Evolutionary conservation across 2,329 filamentous ascomycete genomes (phyloP).

Genomic region (Chaetoscypha palmicola): DNA sequence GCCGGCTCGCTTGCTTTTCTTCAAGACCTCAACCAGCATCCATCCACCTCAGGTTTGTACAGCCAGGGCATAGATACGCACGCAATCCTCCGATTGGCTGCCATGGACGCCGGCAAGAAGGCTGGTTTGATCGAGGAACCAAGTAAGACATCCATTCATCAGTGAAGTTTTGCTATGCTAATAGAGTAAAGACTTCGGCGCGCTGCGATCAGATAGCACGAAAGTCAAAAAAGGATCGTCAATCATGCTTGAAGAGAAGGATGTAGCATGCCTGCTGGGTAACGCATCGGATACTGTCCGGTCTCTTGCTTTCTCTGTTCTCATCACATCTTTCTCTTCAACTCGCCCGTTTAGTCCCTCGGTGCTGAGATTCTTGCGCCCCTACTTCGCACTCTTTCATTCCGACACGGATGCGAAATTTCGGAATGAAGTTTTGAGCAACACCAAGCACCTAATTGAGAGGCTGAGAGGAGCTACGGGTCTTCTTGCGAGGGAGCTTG

Average conservation of each 20-base stretch:
- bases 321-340: slow-evolving; percentile 68
- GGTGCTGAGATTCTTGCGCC: slow-evolving; percentile 55
- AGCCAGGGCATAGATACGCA: slow-evolving; percentile 43
- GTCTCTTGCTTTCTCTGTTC: slow-evolving; percentile 72
- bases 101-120: slow-evolving; percentile 66
- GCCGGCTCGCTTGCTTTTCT: slow-evolving; percentile 49
- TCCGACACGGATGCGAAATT: slow-evolving; percentile 82
- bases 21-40: slow-evolving; percentile 46
- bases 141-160: slow-evolving; percentile 40
- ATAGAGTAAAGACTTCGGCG: too few species aligned
- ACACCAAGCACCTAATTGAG: slow-evolving; percentile 69
- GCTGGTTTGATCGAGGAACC: slow-evolving; percentile 63
- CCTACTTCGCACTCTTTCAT: slow-evolving; percentile 64
- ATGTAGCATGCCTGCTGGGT: slow-evolving; percentile 46
- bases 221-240: slow-evolving; percentile 9
- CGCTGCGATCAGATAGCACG: too few species aligned
- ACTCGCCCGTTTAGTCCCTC: slow-evolving; percentile 62
- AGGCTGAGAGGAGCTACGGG: slow-evolving; percentile 63
- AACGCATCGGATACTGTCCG: slow-evolving; percentile 59
- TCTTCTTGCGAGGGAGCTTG: slow-evolving; percentile 40
- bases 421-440: slow-evolving; percentile 70
- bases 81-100: slow-evolving; percentile 55
- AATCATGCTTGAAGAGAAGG: slow-evolving; percentile 34
- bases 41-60: slow-evolving; percentile 39
- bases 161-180: too few species aligned